Evolutionary conservation across 441 rosid genomes (phyloP).

Genomic region (Macaranga tanarius): DNA sequence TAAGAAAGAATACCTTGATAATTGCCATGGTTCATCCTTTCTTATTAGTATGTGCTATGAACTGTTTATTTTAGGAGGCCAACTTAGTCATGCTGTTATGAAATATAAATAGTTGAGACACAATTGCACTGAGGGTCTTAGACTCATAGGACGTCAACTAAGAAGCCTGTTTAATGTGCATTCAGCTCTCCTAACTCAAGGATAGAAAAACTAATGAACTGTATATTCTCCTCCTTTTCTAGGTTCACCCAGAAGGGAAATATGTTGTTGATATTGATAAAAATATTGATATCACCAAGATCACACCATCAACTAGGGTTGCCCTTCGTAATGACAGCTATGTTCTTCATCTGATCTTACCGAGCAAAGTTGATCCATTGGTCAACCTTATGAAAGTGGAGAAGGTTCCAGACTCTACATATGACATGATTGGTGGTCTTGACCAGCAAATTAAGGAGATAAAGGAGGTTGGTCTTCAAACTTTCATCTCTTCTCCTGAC

Average conservation of each 20-base stretch:
- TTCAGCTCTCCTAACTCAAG: neutral
- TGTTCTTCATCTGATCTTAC: conserved; percentile 87
- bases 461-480: conserved; percentile 58
- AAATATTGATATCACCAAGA: conserved; percentile 86
- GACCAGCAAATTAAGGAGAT: conserved; percentile 97
- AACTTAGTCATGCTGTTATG: neutral
- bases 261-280: conserved; percentile 97
- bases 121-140: neutral
- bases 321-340: conserved; percentile 99
- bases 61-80: neutral
- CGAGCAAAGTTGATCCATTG: conserved; percentile 93
- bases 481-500: neutral
- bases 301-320: conserved; percentile 93
- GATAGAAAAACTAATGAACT: neutral
- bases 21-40: too few species aligned
- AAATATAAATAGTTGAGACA: neutral
- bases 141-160: neutral
- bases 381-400: conserved; percentile 98
- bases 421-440: conserved; percentile 95
- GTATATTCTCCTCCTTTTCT: conserved; percentile 5
- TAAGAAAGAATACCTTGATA: neutral
- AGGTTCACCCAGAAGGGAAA: conserved; percentile 99
- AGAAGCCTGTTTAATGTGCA: neutral
- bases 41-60: too few species aligned
- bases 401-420: conserved; percentile 94